Evolutionary conservation across 2,329 filamentous ascomycete species (phyloP), one percentile per base, ranked within the genome.

Genomic region (Cercospora janseana): DNA sequence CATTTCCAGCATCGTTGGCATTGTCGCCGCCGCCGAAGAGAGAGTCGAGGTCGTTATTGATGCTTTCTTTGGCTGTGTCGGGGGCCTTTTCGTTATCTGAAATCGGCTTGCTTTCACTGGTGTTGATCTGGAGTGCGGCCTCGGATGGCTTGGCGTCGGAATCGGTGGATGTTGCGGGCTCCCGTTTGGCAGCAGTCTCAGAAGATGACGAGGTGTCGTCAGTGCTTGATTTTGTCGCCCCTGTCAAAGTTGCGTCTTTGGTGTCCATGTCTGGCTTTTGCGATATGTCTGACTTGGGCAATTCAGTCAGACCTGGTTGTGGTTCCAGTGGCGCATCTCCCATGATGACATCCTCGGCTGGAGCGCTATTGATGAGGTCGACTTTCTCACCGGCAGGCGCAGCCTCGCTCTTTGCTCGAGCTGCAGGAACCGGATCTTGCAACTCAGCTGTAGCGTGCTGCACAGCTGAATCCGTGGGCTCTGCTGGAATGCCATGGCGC

Each of bases 11-110:
- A 24, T 52, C 52, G 28, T 41, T 53, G 15, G 53, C 51, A 43
- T 55, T 61, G 38, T 51, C 53, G 13, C 60, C 49, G 42, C 63
- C 64, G 49, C 61, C 63, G 61, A 69, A 68, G 24, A 69, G 61
- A 5, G 63, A 67, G 51, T 69, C 66, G 9, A 69, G 62, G 40
- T 69, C 66, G 15, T 56, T 57, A 23, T 55, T 60, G n/a, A 43
- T 27, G 24, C 50, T 49, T 6, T 47, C 50, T 49, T 61, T 63
- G 21, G 59, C 59, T 12, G 62, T 64, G 49, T 61, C 57, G 8
- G 60, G 63, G 26, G 54, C 47, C 31, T 57, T 57, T n/a, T 62
- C 60, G 10, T 60, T 58, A 28, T 52, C 45, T 3, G 35, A 10
- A 8, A 13, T 50, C 49, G 31, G 45, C 48, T 18, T 34, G 41